A percentile compares a stretch with the other conserved stretches of the same genome.
Conservation (phyloP, 1,284 basidiomycete genomes). For the Albatrellus sp. region DNA sequence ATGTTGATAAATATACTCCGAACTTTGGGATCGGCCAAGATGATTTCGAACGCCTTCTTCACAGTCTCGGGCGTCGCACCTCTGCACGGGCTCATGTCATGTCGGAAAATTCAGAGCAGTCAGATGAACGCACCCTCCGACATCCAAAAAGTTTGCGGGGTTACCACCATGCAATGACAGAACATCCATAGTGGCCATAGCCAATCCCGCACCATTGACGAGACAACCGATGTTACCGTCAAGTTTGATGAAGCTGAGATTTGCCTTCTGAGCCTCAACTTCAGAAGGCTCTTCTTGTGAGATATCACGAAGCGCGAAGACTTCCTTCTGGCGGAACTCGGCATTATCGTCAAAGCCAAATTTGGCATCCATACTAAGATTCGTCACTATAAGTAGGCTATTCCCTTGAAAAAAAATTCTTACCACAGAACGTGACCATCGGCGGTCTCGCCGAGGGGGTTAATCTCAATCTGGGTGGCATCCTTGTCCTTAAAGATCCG, state of each 20-base stretch:
- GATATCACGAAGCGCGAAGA: constrained; percentile 85
- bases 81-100: constrained; percentile 26
- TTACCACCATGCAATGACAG: constrained; percentile 90
- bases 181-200: constrained; percentile 99
- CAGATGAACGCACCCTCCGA: constrained; percentile 64
- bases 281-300: constrained; percentile 96
- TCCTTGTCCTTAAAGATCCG: constrained; percentile 98
- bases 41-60: constrained; percentile 98
- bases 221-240: constrained; percentile 97
- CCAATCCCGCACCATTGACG: constrained; percentile 97
- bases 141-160: constrained; percentile 97
- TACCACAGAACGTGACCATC: constrained; percentile 93
- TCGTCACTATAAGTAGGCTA: background rate
- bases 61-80: constrained; percentile 97
- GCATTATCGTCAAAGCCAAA: constrained; percentile 99
- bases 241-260: constrained; percentile 98
- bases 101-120: background rate
- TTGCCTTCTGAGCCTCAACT: constrained; percentile 89
- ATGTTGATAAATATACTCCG: constrained; percentile 99
- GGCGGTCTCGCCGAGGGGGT: constrained; percentile 91
- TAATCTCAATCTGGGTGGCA: constrained; percentile 99
- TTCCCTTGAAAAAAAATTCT: constrained; percentile 12
- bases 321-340: constrained; percentile 90
- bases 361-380: constrained; percentile 94
- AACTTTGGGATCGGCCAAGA: constrained; percentile 83